Evolutionary conservation across 768 basidiomycete species (phyloP), one percentile per base, ranked within the genome.

Genomic region (Auriscalpium microsporum): DNA sequence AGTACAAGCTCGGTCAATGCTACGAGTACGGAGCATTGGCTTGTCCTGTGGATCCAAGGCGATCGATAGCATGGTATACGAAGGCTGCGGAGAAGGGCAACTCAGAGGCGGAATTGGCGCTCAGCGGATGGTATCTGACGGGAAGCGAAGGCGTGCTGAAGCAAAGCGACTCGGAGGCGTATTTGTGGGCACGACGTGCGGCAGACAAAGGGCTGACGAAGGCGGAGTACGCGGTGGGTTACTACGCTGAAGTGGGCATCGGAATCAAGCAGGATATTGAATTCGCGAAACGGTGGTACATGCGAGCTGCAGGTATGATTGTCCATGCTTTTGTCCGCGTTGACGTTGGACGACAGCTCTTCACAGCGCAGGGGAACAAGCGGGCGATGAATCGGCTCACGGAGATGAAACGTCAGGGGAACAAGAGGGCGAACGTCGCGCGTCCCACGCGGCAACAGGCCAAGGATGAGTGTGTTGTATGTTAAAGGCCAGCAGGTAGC

Each of bases 151-250:
- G 90, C 2, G 91, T 98, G 2, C 72, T 99, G 64, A 96, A 96
- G 71, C 96, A 98, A 75, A 94, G 90, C 64, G 96, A 99, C 69
- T 89, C 88, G 2, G 96, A 99, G 69, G 96, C 96, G n/a, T 99
- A 96, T 70, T 71, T 99, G 42, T 99, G 96, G 96, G 96, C 95
- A 10, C 78, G 94, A 35, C 81, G 91, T 53, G 94, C 94, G 16
- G 96, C 94, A 21, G 96, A 97, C 70, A 97, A 96, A 71, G 96
- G 95, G 7, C 67, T 96, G 63, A 87, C 87, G 67, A 97, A 96
- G 70, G 96, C 96, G 0, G 96, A 99, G 71, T 99, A 97, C 72
- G 96, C 96, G 10, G 95, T 98, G 17, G 96, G 95, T 23, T 96
- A 97, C 71, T 99, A 98, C 69, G 91, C 93, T 0, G 96, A 98